Percentiles rank a stretch among this genome's conserved stretches.
Conservation (phyloP, 257 asterid genomes). For the Ilex asprella region DNA sequence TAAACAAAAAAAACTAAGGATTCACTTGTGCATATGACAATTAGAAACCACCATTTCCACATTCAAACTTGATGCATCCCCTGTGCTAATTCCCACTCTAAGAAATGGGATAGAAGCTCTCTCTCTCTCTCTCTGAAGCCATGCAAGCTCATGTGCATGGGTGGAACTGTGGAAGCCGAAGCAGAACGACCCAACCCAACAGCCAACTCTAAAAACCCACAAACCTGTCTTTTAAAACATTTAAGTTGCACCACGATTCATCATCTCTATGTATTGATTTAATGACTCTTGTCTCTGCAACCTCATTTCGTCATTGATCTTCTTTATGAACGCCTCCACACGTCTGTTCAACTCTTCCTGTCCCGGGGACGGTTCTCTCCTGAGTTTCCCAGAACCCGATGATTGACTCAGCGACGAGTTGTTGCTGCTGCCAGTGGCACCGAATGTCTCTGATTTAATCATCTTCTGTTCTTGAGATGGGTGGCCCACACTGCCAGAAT, state of each 20-base stretch:
- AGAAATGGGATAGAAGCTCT: no score
- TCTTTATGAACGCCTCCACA: constrained; percentile 78
- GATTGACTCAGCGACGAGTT: constrained; percentile 15
- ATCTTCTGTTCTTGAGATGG: constrained; percentile 27
- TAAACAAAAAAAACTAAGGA: no score
- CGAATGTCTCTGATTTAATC: constrained; percentile 62
- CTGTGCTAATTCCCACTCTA: no score
- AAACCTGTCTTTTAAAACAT: no score
- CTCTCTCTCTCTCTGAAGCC: no score
- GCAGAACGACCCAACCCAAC: no score
- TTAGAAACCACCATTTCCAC: no score
- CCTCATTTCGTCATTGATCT: constrained; percentile 83
- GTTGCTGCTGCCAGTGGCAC: background rate
- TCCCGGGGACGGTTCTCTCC: constrained; percentile 55
- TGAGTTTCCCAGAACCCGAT: constrained; percentile 37
- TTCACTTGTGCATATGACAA: no score
- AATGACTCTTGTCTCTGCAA: constrained; percentile 70
- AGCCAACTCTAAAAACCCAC: no score
- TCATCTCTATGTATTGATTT: constrained; percentile 49
- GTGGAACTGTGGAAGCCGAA: no score
- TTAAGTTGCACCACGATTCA: constrained; percentile 26
- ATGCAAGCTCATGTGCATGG: no score
- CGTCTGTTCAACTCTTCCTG: constrained; percentile 68
- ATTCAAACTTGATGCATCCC: no score
- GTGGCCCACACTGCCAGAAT: constrained; percentile 10